A percentile compares a stretch with the other conserved stretches of the same genome.
phyloP scores from a whole-genome alignment of 345 rosid genomes.

The Reutealis trisperma region DNA sequence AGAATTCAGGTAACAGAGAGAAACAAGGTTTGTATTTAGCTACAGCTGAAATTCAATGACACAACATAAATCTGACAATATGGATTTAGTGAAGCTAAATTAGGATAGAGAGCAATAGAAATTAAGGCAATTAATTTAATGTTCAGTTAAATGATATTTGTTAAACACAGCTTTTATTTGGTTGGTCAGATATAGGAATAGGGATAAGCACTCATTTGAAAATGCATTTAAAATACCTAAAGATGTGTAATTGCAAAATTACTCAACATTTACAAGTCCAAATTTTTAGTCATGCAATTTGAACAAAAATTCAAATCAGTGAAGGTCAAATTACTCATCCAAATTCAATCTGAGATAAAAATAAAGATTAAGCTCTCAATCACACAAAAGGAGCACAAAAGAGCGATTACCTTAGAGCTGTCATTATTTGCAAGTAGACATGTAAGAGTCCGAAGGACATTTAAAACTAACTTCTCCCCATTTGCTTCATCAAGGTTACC shows the following conservation, averaged over 20 bases:
- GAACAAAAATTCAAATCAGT: neutral
- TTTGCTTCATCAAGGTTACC: slow-evolving; percentile 72
- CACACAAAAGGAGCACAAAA: slow-evolving; percentile 7
- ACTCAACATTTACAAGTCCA: neutral
- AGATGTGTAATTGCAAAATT: neutral
- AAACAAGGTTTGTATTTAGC: neutral
- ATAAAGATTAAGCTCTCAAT: neutral
- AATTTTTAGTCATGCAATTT: neutral
- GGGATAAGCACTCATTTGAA: neutral
- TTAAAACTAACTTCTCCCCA: slow-evolving; percentile 85
- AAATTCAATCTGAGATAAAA: neutral
- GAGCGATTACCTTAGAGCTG: slow-evolving; percentile 67
- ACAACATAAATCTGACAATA: neutral
- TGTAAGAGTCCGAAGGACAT: slow-evolving; percentile 84
- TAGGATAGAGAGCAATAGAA: neutral
- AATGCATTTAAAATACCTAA: neutral
- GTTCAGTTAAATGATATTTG: neutral
- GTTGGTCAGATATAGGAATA: neutral
- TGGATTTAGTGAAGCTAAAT: neutral
- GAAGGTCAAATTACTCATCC: neutral
- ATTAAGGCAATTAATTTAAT: neutral
- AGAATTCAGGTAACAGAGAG: neutral
- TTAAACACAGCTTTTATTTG: neutral
- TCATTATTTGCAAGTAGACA: slow-evolving; percentile 81
- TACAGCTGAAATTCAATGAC: neutral